These are phyloP conservation scores for Suillus occidentalis DNA, from an alignment of 768 basidiomycete genomes.

Conservation along the genomic window DNA sequence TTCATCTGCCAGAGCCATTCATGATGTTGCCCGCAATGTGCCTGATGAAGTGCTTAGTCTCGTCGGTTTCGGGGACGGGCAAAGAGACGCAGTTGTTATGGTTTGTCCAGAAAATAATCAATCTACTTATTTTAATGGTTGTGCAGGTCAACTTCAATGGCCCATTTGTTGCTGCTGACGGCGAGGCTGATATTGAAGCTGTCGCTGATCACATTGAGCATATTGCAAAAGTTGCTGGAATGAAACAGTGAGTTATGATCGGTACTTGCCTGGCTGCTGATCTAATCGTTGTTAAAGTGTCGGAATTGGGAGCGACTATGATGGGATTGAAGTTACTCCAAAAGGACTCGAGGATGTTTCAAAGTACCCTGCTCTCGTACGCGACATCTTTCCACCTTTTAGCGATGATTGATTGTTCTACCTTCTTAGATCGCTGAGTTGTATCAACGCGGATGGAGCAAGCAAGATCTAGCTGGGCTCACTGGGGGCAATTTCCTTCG, in stretches of 20 bases:
- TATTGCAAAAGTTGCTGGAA: constrained; percentile 71
- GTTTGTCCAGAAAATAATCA: constrained; percentile 34
- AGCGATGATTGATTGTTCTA: constrained; percentile 1
- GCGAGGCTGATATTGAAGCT: constrained; percentile 59
- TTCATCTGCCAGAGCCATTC: constrained; percentile 81
- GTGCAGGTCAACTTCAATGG: constrained; percentile 82
- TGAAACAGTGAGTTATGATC: constrained; percentile 54
- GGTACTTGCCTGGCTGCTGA: too few species aligned
- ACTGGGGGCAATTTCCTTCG: constrained; percentile 86
- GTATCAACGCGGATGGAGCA: constrained; percentile 82
- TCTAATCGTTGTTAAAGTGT: constrained; percentile 45
- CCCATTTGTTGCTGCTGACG: constrained; percentile 59
- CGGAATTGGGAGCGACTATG: constrained; percentile 84
- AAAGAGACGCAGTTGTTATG: constrained; percentile 88
- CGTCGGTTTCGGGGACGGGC: constrained; percentile 60
- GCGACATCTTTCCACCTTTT: not conserved
- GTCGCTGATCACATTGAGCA: constrained; percentile 91
- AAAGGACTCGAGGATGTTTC: constrained; percentile 87
- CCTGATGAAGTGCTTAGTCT: constrained; percentile 76
- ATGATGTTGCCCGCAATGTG: constrained; percentile 75
- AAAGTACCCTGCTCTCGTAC: constrained; percentile 78
- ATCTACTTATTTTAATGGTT: constrained; percentile 2
- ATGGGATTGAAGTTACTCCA: constrained; percentile 68
- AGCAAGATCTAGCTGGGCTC: constrained; percentile 77
- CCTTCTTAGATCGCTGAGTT: constrained; percentile 83